Evolutionary conservation across 1,284 basidiomycete species (phyloP).

Genomic region (Puccinia horiana): DNA sequence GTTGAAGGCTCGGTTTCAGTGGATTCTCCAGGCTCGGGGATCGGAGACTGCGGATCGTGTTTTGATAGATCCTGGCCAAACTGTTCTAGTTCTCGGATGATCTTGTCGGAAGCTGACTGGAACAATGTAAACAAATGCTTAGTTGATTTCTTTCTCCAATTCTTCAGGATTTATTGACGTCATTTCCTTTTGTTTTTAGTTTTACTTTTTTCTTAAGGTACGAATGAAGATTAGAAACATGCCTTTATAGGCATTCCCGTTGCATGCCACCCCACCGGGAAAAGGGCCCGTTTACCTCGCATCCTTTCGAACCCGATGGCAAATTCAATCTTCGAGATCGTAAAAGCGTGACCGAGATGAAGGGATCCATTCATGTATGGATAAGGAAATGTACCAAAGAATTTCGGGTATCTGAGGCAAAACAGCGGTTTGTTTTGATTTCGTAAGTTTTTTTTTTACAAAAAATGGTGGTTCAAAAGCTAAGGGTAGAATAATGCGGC

Average conservation of each 20-base stretch:
- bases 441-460: not conserved
- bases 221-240: conserved; percentile 55
- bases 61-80: conserved; percentile 87
- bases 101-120: conserved; percentile 82
- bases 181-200: not conserved
- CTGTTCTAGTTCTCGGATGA: conserved; percentile 93
- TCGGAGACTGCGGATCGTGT: conserved; percentile 51
- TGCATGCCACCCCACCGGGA: conserved; percentile 93
- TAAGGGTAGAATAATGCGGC: too few species aligned
- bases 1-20: conserved; percentile 50
- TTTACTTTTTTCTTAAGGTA: not conserved
- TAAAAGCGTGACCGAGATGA: conserved; percentile 97
- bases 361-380: conserved; percentile 96
- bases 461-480: not conserved
- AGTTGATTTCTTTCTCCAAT: not conserved
- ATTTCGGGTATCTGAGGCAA: conserved; percentile 39
- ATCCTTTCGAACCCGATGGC: conserved; percentile 92
- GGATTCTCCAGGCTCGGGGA: conserved; percentile 8
- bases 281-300: conserved; percentile 89
- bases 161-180: conserved; percentile 61
- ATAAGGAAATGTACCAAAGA: conserved; percentile 52
- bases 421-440: not conserved
- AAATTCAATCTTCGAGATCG: conserved; percentile 98
- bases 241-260: conserved; percentile 99
- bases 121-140: conserved; percentile 35